Percentiles rank a stretch among this genome's conserved stretches.
phyloP scores from a whole-genome alignment of 129 eudicot genomes.

The Flaveria bidentis region DNA sequence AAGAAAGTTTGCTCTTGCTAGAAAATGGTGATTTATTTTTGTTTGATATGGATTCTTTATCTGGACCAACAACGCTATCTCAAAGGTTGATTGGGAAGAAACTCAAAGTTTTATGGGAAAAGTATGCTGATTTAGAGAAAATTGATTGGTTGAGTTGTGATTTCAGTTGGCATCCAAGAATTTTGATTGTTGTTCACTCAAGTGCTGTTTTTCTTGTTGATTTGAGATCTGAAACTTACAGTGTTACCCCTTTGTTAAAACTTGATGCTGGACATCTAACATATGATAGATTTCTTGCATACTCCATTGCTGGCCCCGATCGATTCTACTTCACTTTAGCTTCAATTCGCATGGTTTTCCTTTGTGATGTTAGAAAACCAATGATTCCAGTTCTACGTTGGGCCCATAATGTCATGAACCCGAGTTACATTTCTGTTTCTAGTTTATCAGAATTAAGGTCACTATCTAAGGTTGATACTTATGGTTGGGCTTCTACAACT shows the following conservation, averaged over 20 bases:
- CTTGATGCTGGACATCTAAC: conserved; percentile 13
- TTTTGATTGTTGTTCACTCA: conserved; percentile 53
- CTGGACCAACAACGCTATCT: background rate
- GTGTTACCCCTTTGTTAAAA: conserved; percentile 49
- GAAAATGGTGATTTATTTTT: conserved; percentile 59
- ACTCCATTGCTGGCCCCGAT: conserved; percentile 53
- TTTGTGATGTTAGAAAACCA: conserved; percentile 76
- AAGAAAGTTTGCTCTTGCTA: conserved; percentile 61
- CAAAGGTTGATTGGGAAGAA: conserved; percentile 35
- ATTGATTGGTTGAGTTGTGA: conserved; percentile 76
- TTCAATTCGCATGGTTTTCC: conserved; percentile 49
- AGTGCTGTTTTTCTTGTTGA: conserved; percentile 62
- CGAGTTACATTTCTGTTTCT: conserved; percentile 45
- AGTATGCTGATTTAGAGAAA: conserved; percentile 25
- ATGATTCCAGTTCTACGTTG: conserved; percentile 63
- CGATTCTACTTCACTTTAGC: conserved; percentile 53
- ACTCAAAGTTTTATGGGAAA: conserved; percentile 36
- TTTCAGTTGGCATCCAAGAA: conserved; percentile 81
- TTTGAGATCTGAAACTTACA: conserved; percentile 41
- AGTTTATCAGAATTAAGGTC: conserved; percentile 67
- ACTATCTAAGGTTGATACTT: conserved; percentile 36
- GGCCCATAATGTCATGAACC: conserved; percentile 57
- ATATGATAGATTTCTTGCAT: conserved; percentile 53
- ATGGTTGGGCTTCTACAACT: conserved; percentile 52
- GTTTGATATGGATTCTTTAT: conserved; percentile 52